Evolutionary conservation across 202 grass and related monocot species (phyloP).

Genomic region (Schoenoplectus tabernaemontani): DNA sequence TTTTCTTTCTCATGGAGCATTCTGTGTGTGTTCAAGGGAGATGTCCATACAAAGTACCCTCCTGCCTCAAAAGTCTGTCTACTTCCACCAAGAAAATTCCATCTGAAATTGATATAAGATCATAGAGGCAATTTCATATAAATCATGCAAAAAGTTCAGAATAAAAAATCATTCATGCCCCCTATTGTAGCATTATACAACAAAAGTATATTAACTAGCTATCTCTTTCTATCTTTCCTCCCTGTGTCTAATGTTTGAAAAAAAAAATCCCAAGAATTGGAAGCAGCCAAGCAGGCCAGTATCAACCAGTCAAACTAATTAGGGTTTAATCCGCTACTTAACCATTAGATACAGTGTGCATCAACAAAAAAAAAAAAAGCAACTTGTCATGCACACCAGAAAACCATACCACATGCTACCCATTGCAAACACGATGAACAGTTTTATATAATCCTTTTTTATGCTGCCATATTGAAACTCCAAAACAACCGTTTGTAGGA

Average conservation of each 20-base stretch:
- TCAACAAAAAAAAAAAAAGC: background rate
- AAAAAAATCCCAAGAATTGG: background rate
- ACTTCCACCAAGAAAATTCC: conserved; percentile 92
- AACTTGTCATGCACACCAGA: background rate
- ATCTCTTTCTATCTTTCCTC: conserved; percentile 6
- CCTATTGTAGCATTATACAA: background rate
- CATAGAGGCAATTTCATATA: background rate
- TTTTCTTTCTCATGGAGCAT: conserved; percentile 86
- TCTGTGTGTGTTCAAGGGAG: conserved; percentile 81
- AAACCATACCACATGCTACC: background rate
- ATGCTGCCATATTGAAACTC: background rate
- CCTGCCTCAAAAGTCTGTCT: conserved; percentile 88
- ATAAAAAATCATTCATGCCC: background rate
- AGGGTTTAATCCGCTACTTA: background rate
- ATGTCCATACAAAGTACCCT: conserved; percentile 98
- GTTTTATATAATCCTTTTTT: background rate
- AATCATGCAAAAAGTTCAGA: background rate
- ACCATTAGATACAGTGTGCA: background rate
- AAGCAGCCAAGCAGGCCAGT: background rate
- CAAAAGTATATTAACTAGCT: background rate
- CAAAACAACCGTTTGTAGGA: background rate
- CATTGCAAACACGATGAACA: background rate
- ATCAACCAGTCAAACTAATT: background rate
- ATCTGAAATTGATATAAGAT: conserved; percentile 36
- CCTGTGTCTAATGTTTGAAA: background rate